Evolutionary conservation across 2,329 filamentous ascomycete species (phyloP).

Genomic region (Colletotrichum theobromicola): DNA sequence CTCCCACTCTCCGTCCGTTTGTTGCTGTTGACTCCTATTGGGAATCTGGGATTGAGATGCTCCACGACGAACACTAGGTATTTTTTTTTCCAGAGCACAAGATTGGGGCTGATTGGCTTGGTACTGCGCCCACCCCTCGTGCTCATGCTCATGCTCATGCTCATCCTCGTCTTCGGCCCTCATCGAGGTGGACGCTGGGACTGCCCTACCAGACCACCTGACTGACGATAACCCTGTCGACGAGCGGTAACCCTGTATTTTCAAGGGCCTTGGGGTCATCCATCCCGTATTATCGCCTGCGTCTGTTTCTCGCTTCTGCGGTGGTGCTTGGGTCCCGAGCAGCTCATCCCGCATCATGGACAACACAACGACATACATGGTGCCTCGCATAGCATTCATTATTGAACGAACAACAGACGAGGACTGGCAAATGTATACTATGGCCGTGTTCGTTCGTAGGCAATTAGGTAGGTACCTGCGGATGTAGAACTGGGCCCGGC

Average conservation of each 20-base stretch:
- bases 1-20: constrained; percentile 4
- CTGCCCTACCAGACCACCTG: constrained; percentile 13
- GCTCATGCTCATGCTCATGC: neutral
- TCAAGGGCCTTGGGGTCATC: neutral
- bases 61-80: neutral
- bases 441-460: neutral
- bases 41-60: neutral
- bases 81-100: neutral
- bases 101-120: neutral
- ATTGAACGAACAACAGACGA: neutral
- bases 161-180: neutral
- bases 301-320: neutral
- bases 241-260: neutral
- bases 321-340: neutral
- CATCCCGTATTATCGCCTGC: neutral
- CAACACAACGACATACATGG: neutral
- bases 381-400: neutral
- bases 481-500: neutral
- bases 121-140: neutral
- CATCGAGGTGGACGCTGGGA: neutral
- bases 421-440: neutral
- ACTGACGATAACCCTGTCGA: constrained; percentile 7
- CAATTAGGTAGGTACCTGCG: neutral
- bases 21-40: neutral
- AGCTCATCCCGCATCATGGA: neutral